Percentiles rank a stretch among this genome's conserved stretches.
Evolutionary conservation across 2,329 filamentous ascomycete genomes (phyloP).

Genomic region (Penicillium sp.): DNA sequence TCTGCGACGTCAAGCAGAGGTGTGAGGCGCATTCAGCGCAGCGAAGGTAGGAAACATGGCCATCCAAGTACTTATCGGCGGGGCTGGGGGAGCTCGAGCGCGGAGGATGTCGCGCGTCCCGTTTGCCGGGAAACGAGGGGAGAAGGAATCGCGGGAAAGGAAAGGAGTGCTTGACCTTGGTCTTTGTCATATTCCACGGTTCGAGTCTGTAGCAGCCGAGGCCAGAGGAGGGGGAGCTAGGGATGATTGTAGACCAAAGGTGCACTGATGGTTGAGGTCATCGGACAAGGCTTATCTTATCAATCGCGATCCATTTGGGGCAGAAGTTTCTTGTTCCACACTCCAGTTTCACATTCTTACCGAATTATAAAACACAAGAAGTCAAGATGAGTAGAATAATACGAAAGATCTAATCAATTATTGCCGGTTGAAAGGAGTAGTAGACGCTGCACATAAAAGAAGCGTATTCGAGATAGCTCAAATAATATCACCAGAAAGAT

Average conservation of each 20-base stretch:
- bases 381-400: background rate
- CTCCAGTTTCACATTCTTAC: background rate
- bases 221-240: background rate
- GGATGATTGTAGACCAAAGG: background rate
- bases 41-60: constrained; percentile 55
- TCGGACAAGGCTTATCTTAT: background rate
- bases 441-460: background rate
- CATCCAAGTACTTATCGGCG: constrained; percentile 41
- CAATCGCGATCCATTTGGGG: background rate
- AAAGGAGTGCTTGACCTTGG: constrained; percentile 19
- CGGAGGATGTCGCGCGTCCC: constrained; percentile 11
- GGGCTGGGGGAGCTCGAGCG: constrained; percentile 4
- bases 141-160: constrained; percentile 54
- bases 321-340: background rate
- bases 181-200: constrained; percentile 17
- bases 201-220: background rate
- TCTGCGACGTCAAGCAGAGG: constrained; percentile 58
- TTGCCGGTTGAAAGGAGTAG: background rate
- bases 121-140: constrained; percentile 45
- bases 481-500: background rate
- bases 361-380: background rate
- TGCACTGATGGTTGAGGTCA: background rate
- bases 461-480: background rate
- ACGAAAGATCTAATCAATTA: background rate
- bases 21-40: constrained; percentile 60